Evolutionary conservation across 108 stramenopile genomes (phyloP), one percentile per base, ranked within the genome.

Genomic region (Cyclotella sp.): DNA sequence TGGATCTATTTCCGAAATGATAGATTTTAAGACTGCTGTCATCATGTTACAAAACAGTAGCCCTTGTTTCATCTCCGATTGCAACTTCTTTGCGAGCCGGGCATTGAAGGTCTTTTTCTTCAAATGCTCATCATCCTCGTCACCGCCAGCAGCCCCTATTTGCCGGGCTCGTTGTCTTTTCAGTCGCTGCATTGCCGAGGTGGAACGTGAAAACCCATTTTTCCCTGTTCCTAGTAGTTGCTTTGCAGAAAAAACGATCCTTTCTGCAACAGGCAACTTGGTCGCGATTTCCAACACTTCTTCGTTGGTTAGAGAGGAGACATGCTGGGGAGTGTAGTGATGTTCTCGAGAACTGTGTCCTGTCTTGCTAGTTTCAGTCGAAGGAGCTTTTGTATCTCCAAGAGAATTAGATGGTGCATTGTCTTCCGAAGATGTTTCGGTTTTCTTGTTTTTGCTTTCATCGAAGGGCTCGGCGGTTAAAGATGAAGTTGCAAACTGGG

Each of bases 91-190:
- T 43, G 85, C 93, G 7, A 90, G 86, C 43, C 88, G 60, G 11
- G 85, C 79, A 74, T 92, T 91, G 77, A 92, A 88, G 11, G 89
- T 85, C 27, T 89, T 86, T 14, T 63, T 52, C 47, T 86, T 86
- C 59, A 86, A 55, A 40, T 34, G 60, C 51, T 89, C 88, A 65
- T 87, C 84, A 26, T 63, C 79, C 27, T 21, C 70, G 22, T 58
- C 69, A 29, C 61, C 57, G 16, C 41, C 7, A n/a, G 19, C 40
- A 5, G 55, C 34, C n/a, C 43, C 85, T 34, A 75, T 64, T 70
- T 90, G 87, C n/a, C 90, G 79, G 19, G 84, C 88, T n/a, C 91
- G 81, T 68, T 91, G 90, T 53, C 85, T 82, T 84, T 94, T 94
- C 67, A 90, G 81, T 30, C 89, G 81, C 34, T 92, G 90, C 19